Evolutionary conservation across 768 basidiomycete genomes (phyloP), one percentile per base, ranked within the genome.

Genomic region (Suillus subaureus): DNA sequence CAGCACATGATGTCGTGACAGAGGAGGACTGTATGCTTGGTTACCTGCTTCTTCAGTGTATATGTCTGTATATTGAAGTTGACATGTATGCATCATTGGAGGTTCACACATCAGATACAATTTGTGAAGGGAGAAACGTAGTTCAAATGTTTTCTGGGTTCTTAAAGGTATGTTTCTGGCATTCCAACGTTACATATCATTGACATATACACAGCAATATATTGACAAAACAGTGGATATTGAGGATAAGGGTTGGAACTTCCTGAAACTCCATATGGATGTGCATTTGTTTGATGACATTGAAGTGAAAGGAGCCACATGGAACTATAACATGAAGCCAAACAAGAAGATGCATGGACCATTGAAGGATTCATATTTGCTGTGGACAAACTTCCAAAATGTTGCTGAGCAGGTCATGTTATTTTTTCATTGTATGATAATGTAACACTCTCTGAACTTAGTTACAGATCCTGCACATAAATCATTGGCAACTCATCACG

Each of bases 271-370:
- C 0, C 79, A 81, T 42, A 64, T 65, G 1, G 72, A 77, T 18
- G 23, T 57, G 8, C 79, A 82, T 65, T 28, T 75, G 0, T 76
- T 79, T 35, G 62, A 70, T 6, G 74, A 80, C 43, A 79, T 82
- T 23, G 23, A 62, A 51, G 39, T 26, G 2, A 79, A 79, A 55
- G 80, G 80, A 15, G 75, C 66, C 0, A 72, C 76, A 0, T 37
- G 64, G 0, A 77, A 77, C 56, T 79, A 73, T 58, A 77, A 73
- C 35, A 78, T 76, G 6, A 76, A 76, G 63, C 70, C 70, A 7
- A 76, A 74, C 62, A 76, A 81, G 58, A 67, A 73, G 18, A 61
- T 69, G 21, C 77, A 81, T 65, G 63, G 73, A 0, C 64, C 70
- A 1, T 51, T 75, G 7, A 76, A 77, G 40, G 66, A 61, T 3